Evolutionary conservation across 2,329 filamentous ascomycete species (phyloP), one percentile per base, ranked within the genome.

Genomic region (Ambrosiella cleistominuta): DNA sequence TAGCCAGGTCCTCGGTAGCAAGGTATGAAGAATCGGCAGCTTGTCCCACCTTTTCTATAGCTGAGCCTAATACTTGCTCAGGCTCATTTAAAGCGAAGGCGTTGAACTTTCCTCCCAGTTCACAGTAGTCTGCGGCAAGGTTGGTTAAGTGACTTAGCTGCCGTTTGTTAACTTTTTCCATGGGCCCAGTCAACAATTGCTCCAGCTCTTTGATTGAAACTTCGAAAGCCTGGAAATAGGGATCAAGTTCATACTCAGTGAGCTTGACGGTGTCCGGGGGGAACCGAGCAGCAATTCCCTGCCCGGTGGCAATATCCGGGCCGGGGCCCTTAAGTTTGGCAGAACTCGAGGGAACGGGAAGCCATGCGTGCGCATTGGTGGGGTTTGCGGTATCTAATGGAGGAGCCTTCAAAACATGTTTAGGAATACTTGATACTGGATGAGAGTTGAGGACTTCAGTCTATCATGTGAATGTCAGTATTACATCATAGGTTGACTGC

Each of bases 1-100:
- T 82, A 0, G 90, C 90, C 2, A 98, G 74, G 67, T 98, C 93
- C 65, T 95, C 88, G 0, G 91, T 97, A 8, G 88, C 89, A 63
- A 98, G 90, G 68, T 97, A 98, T 0, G 93, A 96, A 8, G 88
- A 87, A 68, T 98, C 93, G 7, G 91, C 88, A 1, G 93, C 93
- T 70, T 98, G 93, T 0, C 93, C 93, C 51, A 95, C 80, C 62
- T 90, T 85, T 70, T 98, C 93, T 63, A 98, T 96, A 0, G 93
- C 93, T 11, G 89, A 83, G 8, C 90, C 88, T 6, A 98, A 82
- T 2, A 88, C 88, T 11, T 86, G 83, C 0, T 88, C 90, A 64
- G 89, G 86, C 68, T 98, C 93, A 0, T 90, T 96, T 1, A 98
- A 76, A 0, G 94, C 94, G 69, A 98, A 98, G 0, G 87, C 93